A percentile compares a stretch with the other conserved stretches of the same genome.
Conservation (phyloP, 306 rosid genomes). For the Acmispon strigosus region DNA sequence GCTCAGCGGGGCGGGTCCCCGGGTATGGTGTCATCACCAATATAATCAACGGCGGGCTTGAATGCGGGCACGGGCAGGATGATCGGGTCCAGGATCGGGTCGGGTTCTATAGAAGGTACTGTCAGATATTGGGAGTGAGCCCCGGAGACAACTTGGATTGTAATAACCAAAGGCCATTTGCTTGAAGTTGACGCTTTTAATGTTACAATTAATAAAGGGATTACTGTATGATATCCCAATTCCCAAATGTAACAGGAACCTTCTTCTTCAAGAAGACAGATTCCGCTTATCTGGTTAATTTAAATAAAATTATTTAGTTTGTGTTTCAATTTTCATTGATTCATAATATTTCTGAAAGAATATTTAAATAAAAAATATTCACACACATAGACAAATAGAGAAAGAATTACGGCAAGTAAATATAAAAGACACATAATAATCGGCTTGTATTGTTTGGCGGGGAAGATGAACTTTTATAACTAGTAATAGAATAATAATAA, state of each 20-base stretch:
- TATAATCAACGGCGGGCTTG: constrained; percentile 25
- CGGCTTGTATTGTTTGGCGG: too few species aligned
- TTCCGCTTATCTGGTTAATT: neutral
- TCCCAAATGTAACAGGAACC: neutral
- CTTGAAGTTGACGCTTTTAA: neutral
- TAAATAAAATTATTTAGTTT: neutral
- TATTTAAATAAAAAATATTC: too few species aligned
- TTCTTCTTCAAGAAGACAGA: neutral
- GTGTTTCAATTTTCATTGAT: too few species aligned
- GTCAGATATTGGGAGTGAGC: constrained; percentile 22
- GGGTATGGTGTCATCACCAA: constrained; percentile 41
- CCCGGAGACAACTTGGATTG: constrained; percentile 35
- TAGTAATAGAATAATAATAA: too few species aligned
- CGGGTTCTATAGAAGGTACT: constrained; percentile 27
- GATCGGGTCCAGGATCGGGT: neutral
- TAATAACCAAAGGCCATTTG: constrained; percentile 30
- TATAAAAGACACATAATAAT: too few species aligned
- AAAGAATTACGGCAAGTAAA: too few species aligned
- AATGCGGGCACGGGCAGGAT: constrained; percentile 28
- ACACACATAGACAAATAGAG: too few species aligned
- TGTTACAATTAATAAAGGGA: neutral
- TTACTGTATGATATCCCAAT: neutral
- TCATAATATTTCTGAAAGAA: too few species aligned
- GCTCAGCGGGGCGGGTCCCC: constrained; percentile 13
- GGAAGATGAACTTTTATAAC: too few species aligned